Base-by-base conservation (phyloP, 164 flowering plant species). In the Platanus orientalis region DNA sequence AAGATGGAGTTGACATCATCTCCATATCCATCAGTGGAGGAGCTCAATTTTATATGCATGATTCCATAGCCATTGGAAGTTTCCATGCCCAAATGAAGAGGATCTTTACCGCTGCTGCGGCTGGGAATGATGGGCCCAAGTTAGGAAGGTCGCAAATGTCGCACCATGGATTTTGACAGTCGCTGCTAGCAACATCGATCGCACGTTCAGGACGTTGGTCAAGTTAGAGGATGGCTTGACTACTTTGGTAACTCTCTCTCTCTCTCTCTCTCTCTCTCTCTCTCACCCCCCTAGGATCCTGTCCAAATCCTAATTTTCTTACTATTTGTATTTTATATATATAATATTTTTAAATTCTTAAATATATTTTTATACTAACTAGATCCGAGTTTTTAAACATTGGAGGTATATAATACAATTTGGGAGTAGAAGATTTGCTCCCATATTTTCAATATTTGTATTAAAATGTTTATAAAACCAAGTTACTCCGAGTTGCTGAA, bases 91-190 rank as follows among this genome's bases (percentile, higher is more conserved):
- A 75, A 76, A 76, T 65, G 62, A 76, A 58, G 9, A 84, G 90
- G 0, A 76, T 87, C 17, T 26, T 83, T 24, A 75, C 79, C 2
- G 58, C 79, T 0, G 71, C 82, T 62, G 77, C 93, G 0, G 90
- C 75, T 1, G 93, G 93, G 12, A 87, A 87, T 30, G 58, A 69
- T 0, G 93, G 93, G 4, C 89, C 93, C 12, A 1, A 34, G 9
- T 44, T 19, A 1, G 25, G 12, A 2, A 76, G 0, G 82, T 87
- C 0, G 12, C 71, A n/a, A 87, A 87, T 54, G 79, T 78, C 6
- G 85, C 88, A 1, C 93, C 93, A 0, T 87, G 93, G 93, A 61
- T 83, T 26, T 1, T 82, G 54, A 85, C 90, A 0, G 88, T 82
- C 9, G 90, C 69, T 21, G 89, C 93, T 11, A 76, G 50, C 13